Percentiles rank a stretch among this genome's conserved stretches.
phyloP scores from a whole-genome alignment of 176 grass and related monocot genomes.

The Coix lacrymajobi region DNA sequence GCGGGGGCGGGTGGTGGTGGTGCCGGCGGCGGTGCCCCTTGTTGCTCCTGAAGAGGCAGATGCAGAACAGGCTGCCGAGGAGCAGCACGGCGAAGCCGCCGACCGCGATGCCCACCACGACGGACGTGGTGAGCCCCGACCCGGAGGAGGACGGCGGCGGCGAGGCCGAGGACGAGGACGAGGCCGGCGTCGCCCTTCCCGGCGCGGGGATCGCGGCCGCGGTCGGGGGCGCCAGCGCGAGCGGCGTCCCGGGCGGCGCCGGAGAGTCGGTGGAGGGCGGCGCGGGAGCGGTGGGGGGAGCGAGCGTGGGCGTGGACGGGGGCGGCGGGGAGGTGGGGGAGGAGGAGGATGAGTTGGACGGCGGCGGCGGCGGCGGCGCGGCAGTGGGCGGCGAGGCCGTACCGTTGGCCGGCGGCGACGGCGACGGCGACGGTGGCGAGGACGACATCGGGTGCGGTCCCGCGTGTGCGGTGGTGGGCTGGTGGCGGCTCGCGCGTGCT shows the following conservation, averaged over 20 bases:
- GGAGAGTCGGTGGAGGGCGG: conserved; percentile 20
- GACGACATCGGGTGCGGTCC: conserved; percentile 21
- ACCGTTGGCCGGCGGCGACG: conserved; percentile 24
- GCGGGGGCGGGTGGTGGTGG: conserved; percentile 27
- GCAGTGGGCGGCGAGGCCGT: conserved; percentile 22
- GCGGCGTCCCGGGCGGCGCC: not conserved
- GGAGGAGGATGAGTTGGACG: conserved; percentile 24
- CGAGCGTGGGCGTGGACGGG: not conserved
- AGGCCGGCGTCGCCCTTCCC: not conserved
- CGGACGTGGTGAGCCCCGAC: conserved; percentile 20
- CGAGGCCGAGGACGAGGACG: not conserved
- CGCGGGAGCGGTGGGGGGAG: not conserved
- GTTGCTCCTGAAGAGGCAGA: conserved; percentile 61
- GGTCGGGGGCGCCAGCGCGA: not conserved
- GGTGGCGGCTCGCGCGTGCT: not conserved
- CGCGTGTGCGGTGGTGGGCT: not conserved
- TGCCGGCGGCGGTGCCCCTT: not conserved
- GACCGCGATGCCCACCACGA: conserved; percentile 51
- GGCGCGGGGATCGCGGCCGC: conserved; percentile 6
- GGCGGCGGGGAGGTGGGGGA: not conserved
- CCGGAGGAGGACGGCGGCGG: not conserved
- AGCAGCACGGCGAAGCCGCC: conserved; percentile 54
- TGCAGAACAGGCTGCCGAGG: conserved; percentile 48
- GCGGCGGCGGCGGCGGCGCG: not conserved
- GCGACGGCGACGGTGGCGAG: conserved; percentile 28